Conservation (phyloP, 2,329 filamentous ascomycete genomes). For the Penicillium sp. region DNA sequence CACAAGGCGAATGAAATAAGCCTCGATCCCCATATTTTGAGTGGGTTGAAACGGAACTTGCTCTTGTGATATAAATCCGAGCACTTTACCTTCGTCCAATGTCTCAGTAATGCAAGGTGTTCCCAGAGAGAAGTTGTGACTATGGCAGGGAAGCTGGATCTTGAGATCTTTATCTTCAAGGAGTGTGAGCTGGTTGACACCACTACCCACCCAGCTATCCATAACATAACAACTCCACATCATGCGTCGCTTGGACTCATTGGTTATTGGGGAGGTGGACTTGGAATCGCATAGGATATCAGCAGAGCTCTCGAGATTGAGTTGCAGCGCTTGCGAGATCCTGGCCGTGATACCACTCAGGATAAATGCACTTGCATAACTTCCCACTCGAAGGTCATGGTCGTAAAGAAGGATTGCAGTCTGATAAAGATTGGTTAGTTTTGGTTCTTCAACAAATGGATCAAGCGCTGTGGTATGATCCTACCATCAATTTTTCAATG, state of each 20-base stretch:
- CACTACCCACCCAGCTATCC: constrained; percentile 29
- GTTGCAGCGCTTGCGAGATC: constrained; percentile 29
- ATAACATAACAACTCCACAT: constrained; percentile 32
- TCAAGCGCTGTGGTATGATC: not conserved
- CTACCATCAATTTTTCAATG: constrained; percentile 20
- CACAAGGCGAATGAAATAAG: constrained; percentile 20
- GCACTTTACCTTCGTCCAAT: constrained; percentile 19
- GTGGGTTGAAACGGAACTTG: constrained; percentile 4
- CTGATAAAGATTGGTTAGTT: constrained; percentile 6
- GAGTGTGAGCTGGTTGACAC: constrained; percentile 29
- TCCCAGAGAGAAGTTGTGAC: constrained; percentile 27
- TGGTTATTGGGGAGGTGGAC: constrained; percentile 13
- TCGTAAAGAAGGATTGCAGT: constrained; percentile 29
- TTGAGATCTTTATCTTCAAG: constrained; percentile 28
- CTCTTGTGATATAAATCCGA: constrained; percentile 14
- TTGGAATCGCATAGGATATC: constrained; percentile 23
- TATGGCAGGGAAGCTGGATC: constrained; percentile 26
- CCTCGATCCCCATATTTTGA: constrained; percentile 20
- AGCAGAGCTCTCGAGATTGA: constrained; percentile 28
- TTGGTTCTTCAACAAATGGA: not conserved
- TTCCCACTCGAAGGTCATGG: constrained; percentile 28
- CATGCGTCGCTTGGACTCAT: constrained; percentile 25
- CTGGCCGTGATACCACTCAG: constrained; percentile 25
- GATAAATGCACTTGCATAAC: constrained; percentile 30
- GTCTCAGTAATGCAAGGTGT: constrained; percentile 26